Percentiles rank a stretch among this genome's conserved stretches.
Evolutionary conservation across 164 flowering plant genomes (phyloP).

Genomic region (Berberis thunbergii): DNA sequence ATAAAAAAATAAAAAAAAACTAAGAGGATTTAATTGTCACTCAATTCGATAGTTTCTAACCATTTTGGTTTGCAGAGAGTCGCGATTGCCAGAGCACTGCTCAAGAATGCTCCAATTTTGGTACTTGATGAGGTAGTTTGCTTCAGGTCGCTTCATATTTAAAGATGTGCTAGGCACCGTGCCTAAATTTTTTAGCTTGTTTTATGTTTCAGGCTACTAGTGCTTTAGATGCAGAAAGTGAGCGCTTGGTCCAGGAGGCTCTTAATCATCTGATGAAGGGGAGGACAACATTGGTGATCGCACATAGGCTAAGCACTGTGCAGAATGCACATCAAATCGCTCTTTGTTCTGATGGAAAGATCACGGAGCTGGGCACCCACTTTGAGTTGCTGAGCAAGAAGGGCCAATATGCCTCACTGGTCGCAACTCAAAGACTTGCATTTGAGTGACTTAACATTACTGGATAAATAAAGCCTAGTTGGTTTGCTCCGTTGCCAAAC

Average conservation of each 20-base stretch:
- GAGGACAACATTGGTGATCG: constrained; percentile 88
- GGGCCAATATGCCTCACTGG: constrained; percentile 83
- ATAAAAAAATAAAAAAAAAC: not conserved
- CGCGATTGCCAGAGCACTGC: constrained; percentile 92
- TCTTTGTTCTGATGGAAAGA: constrained; percentile 69
- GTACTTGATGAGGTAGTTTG: constrained; percentile 80
- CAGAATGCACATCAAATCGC: constrained; percentile 95
- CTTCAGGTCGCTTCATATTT: not conserved
- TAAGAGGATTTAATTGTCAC: not conserved
- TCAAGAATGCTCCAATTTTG: constrained; percentile 85
- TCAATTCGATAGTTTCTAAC: not conserved
- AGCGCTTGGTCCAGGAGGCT: constrained; percentile 85
- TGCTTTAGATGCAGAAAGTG: constrained; percentile 86
- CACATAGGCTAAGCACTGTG: constrained; percentile 94
- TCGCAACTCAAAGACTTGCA: constrained; percentile 88
- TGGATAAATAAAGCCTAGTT: not conserved
- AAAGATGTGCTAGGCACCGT: not conserved
- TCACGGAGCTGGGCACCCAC: constrained; percentile 84
- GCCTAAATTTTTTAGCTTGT: constrained; percentile 1
- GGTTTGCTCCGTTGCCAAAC: not conserved
- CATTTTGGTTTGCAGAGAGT: constrained; percentile 57
- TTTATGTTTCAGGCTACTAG: constrained; percentile 70
- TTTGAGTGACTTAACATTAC: constrained; percentile 44
- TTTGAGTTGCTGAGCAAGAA: constrained; percentile 54
- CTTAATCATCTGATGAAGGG: constrained; percentile 79